These are phyloP conservation scores for Pyrus pyrifolia DNA, from an alignment of 306 rosid genomes.

Conservation along the genomic window DNA sequence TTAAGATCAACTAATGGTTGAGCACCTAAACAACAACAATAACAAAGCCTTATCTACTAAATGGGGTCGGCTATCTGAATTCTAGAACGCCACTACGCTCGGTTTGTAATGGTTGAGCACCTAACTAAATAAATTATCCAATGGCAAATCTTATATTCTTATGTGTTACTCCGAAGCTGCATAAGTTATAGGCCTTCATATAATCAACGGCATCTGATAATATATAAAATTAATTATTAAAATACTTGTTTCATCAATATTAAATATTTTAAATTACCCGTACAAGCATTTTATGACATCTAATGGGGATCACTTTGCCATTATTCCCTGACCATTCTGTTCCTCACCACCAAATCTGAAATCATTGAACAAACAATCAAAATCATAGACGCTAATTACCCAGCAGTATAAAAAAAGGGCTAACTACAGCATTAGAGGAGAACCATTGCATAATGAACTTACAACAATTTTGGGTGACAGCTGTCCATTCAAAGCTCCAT, in stretches of 20 bases:
- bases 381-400: neutral
- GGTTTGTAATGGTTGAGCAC: neutral
- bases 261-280: constrained; percentile 7
- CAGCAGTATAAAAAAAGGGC: neutral
- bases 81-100: no score
- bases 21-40: neutral
- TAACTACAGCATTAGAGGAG: neutral
- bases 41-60: no score
- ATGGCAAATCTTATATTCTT: neutral
- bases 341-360: constrained; percentile 24
- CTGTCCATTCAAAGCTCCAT: constrained; percentile 23
- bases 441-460: constrained; percentile 18
- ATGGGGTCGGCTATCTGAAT: no score
- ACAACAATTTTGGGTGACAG: constrained; percentile 10
- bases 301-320: neutral
- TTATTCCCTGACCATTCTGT: constrained; percentile 4
- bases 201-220: neutral
- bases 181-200: neutral
- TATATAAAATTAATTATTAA: neutral
- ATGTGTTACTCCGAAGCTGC: neutral
- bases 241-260: neutral
- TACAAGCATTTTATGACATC: neutral
- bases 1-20: neutral
- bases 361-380: constrained; percentile 9
- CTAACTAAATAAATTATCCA: neutral